Percentiles rank a stretch among this genome's conserved stretches.
These are phyloP conservation scores for Sanghuangporus weigelae DNA, from an alignment of 1,284 basidiomycete species.

Conservation along the genomic window DNA sequence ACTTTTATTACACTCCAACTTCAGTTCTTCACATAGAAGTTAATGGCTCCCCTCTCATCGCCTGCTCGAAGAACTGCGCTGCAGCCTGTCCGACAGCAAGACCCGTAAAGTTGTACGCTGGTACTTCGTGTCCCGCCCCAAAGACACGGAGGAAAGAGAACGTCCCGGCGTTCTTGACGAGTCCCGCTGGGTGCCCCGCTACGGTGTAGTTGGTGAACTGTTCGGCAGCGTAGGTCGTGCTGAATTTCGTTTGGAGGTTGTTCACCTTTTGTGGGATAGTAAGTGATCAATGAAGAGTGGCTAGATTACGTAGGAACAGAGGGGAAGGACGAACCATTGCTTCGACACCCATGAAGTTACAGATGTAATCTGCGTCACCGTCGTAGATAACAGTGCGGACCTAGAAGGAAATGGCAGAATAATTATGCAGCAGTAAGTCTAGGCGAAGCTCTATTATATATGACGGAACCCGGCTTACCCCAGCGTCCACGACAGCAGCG, in stretches of 20 bases:
- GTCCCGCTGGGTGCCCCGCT: slow-evolving; percentile 41
- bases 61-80: slow-evolving; percentile 28
- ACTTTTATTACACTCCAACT: no score
- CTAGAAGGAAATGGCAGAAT: not conserved
- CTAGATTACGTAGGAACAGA: slow-evolving; percentile 20
- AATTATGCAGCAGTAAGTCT: not conserved
- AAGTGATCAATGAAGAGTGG: slow-evolving; percentile 13
- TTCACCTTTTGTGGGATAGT: slow-evolving; percentile 31
- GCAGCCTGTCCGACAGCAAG: slow-evolving; percentile 27
- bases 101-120: slow-evolving; percentile 33
- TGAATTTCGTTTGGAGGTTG: slow-evolving; percentile 38
- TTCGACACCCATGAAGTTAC: slow-evolving; percentile 57
- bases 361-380: slow-evolving; percentile 44
- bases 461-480: slow-evolving; percentile 37
- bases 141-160: slow-evolving; percentile 55
- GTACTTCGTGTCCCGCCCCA: slow-evolving; percentile 47
- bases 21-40: slow-evolving; percentile 6
- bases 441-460: not conserved
- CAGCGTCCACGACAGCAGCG: slow-evolving; percentile 55
- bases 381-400: slow-evolving; percentile 16
- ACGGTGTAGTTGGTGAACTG: slow-evolving; percentile 46
- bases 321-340: slow-evolving; percentile 41
- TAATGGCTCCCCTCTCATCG: slow-evolving; percentile 22
- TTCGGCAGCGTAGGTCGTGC: slow-evolving; percentile 33
- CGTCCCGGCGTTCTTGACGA: slow-evolving; percentile 56